Percentiles rank a stretch among this genome's conserved stretches.
Evolutionary conservation across 1,139 yeast genomes (phyloP).

Genomic region (Diutina siamensis): DNA sequence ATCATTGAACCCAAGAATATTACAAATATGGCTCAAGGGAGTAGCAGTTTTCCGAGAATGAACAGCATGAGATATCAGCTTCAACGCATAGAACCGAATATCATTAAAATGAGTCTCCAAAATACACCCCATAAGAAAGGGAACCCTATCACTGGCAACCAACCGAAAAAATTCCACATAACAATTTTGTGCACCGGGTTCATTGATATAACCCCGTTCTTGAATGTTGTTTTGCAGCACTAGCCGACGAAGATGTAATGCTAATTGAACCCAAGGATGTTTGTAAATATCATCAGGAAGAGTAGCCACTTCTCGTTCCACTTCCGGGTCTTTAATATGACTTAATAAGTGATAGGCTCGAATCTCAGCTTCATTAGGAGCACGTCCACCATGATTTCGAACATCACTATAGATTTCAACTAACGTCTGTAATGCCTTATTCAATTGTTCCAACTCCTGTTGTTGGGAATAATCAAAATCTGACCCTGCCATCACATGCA

Average conservation of each 20-base stretch:
- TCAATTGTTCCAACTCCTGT: slow-evolving; percentile 90
- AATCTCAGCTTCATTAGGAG: slow-evolving; percentile 88
- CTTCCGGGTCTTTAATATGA: slow-evolving; percentile 75
- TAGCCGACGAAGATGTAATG: slow-evolving; percentile 55
- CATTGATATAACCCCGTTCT: slow-evolving; percentile 43
- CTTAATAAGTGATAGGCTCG: slow-evolving; percentile 78
- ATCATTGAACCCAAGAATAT: slow-evolving; percentile 57
- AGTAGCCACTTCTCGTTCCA: slow-evolving; percentile 64
- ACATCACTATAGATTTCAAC: slow-evolving; percentile 81
- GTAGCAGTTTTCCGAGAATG: slow-evolving; percentile 63
- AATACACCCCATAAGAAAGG: slow-evolving; percentile 63
- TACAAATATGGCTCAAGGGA: slow-evolving; percentile 32
- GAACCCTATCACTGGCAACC: slow-evolving; percentile 38
- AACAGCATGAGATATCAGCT: slow-evolving; percentile 53
- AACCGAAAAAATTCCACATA: slow-evolving; percentile 56
- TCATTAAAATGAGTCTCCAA: slow-evolving; percentile 76
- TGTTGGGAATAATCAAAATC: slow-evolving; percentile 81
- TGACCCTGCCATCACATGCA: slow-evolving; percentile 80
- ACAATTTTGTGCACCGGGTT: slow-evolving; percentile 52
- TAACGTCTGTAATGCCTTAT: slow-evolving; percentile 81
- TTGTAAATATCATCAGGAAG: slow-evolving; percentile 49
- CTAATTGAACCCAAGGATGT: slow-evolving; percentile 54
- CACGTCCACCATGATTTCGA: slow-evolving; percentile 51
- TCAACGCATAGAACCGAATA: slow-evolving; percentile 64
- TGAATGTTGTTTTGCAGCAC: slow-evolving; percentile 52